Base-by-base conservation (phyloP, 177 flowering plant genomes). In the Vitis hybrid region DNA sequence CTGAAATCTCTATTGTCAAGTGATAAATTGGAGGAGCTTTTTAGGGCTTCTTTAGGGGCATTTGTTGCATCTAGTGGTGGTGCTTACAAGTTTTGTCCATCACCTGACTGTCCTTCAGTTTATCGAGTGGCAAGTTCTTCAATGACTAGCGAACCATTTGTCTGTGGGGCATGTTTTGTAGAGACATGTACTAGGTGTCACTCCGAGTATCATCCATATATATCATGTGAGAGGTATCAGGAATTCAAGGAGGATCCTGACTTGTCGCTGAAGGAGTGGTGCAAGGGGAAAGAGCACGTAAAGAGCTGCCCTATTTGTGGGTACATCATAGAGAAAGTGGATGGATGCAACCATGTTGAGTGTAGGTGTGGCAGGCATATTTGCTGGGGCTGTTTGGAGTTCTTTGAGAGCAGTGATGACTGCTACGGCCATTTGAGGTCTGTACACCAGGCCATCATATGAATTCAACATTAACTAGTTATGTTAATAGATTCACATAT, bases 301-400 rank as follows among this genome's bases (percentile, higher is more conserved):
- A 89, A 92, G 88, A 60, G 14, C 68, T 96, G 99, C 77, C 92
- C 94, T 0, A 70, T 64, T 4, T 94, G 99, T 66, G 82, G 88
- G 0, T 80, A 69, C 40, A 88, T 84, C 6, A 92, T 96, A 40
- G 99, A 96, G 88, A 96, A 96, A 80, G 70, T 74, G 5, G 99
- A 96, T 0, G 99, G 98, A 17, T 96, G 99, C 85, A 91, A 96
- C 74, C 99, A 96, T 62, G 69, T 96, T 0, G 90, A 83, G 77
- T 96, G 99, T 70, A 78, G 63, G 77, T 96, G 99, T 68, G 97
- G 92, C 49, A 83, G 50, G 52, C 99, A 96, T 71, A 77, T 96
- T 4, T 96, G 99, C 79, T 94, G 99, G 99, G 94, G 77, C 3
- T 96, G 99, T 70, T 77, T 87, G 81, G 89, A 79, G 19, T 55